Conservation (phyloP, 225 moss, liverwort and hornwort genomes). For the Polytrichum commune region DNA sequence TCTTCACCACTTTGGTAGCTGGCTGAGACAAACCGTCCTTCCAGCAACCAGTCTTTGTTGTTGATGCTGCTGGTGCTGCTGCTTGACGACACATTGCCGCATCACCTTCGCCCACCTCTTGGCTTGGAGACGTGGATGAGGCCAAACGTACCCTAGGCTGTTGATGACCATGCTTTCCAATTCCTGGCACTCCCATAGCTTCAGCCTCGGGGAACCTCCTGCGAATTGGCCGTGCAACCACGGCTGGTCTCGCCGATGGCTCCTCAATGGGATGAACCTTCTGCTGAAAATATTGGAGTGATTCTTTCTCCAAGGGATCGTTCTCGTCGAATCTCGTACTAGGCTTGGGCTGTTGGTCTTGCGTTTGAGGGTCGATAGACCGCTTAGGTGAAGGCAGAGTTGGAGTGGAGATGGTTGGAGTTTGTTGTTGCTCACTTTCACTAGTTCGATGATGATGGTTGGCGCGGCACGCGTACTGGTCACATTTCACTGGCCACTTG, state of each 20-base stretch:
- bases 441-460: background rate
- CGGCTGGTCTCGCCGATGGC: background rate
- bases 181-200: background rate
- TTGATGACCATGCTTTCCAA: background rate
- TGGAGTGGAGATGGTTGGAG: no score
- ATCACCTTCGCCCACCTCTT: slow-evolving; percentile 35
- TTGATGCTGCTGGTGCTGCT: slow-evolving; percentile 13
- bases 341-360: slow-evolving; percentile 16
- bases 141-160: background rate
- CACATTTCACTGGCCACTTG: slow-evolving; percentile 18
- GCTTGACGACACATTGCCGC: slow-evolving; percentile 21
- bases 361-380: background rate
- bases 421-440: background rate
- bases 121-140: slow-evolving; percentile 8
- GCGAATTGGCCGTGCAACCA: slow-evolving; percentile 11
- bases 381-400: slow-evolving; percentile 10
- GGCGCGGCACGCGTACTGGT: no score
- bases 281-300: background rate
- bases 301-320: background rate
- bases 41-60: background rate
- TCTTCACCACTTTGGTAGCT: slow-evolving; percentile 16
- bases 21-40: background rate
- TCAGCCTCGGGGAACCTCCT: slow-evolving; percentile 27
- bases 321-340: background rate
- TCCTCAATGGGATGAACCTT: background rate